Percentiles rank a stretch among this genome's conserved stretches.
phyloP scores from a whole-genome alignment of 1,139 yeast genomes.

The Keqinozyma sinolaborantium region DNA sequence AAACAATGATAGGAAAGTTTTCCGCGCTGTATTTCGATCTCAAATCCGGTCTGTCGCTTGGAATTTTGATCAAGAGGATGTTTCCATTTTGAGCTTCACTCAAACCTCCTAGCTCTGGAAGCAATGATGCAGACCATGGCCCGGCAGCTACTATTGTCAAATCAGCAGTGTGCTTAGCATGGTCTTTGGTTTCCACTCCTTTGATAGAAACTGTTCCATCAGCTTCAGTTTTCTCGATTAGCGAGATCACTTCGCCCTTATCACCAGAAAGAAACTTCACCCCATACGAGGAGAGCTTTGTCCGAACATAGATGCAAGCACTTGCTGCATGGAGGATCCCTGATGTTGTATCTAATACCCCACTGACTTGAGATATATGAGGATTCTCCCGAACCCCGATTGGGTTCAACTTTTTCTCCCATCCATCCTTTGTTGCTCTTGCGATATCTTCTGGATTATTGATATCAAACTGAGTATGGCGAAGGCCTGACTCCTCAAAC shows the following conservation, averaged over 20 bases:
- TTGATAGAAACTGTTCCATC: conserved; percentile 14
- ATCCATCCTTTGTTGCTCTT: conserved; percentile 22
- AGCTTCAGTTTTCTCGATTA: conserved; percentile 13
- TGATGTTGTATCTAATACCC: conserved; percentile 30
- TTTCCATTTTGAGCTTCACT: conserved; percentile 33
- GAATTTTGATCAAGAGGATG: conserved; percentile 12
- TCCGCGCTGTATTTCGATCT: conserved; percentile 4
- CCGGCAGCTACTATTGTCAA: conserved; percentile 35
- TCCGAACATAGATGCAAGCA: conserved; percentile 24
- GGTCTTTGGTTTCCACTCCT: conserved; percentile 28
- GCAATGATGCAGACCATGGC: conserved; percentile 35
- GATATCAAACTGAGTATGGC: conserved; percentile 24
- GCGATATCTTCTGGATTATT: conserved; percentile 19
- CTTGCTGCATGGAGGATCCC: conserved; percentile 35
- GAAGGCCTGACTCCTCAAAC: conserved; percentile 21
- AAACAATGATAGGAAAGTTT: conserved; percentile 5
- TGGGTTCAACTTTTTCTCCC: conserved; percentile 14
- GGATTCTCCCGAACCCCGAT: conserved; percentile 5
- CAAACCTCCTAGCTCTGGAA: conserved; percentile 27
- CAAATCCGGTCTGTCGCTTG: conserved; percentile 6
- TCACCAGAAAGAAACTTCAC: conserved; percentile 25
- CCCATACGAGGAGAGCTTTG: conserved; percentile 20
- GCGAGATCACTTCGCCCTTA: conserved; percentile 15
- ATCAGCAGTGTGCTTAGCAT: conserved; percentile 20
- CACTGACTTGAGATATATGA: conserved; percentile 8